Percentiles rank a stretch among this genome's conserved stretches.
These are phyloP conservation scores for Penicilliopsis zonata DNA, from an alignment of 495 filamentous ascomycete genomes.

Conservation along the genomic window DNA sequence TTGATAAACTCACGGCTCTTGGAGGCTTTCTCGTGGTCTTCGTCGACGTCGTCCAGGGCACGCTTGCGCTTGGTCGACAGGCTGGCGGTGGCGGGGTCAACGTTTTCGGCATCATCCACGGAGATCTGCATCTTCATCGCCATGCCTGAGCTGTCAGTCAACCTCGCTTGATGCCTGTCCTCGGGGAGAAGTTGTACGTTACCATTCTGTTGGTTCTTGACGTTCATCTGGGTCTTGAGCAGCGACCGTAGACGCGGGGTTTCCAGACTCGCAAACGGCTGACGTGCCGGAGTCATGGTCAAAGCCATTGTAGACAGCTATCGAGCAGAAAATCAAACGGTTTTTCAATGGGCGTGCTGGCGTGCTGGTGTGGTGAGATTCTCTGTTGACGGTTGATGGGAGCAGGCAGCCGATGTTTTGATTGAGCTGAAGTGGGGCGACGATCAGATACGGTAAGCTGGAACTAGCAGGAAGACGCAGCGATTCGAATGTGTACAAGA, in stretches of 20 bases:
- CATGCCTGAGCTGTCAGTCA: conserved; percentile 4
- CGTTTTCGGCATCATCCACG: conserved; percentile 54
- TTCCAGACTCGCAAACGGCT: conserved; percentile 33
- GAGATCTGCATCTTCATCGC: background rate
- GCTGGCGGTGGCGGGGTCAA: conserved; percentile 55
- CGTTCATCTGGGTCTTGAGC: conserved; percentile 29
- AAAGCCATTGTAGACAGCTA: conserved; percentile 22
- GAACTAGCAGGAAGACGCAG: no score
- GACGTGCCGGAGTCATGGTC: conserved; percentile 31
- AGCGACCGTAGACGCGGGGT: conserved; percentile 31
- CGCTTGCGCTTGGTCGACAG: conserved; percentile 56
- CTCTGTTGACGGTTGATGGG: no score
- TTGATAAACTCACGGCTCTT: conserved; percentile 22
- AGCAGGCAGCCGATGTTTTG: no score
- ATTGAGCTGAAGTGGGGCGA: no score
- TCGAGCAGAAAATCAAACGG: background rate
- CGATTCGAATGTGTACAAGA: no score
- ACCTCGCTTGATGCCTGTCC: no score
- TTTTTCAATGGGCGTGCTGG: no score
- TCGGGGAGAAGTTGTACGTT: conserved; percentile 6
- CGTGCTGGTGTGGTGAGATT: no score
- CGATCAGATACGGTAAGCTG: no score
- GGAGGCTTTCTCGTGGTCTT: conserved; percentile 27
- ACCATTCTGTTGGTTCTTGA: conserved; percentile 48
- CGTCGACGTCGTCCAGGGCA: conserved; percentile 36